Evolutionary conservation across 1,284 basidiomycete genomes (phyloP).

Genomic region (Irpex rosettiformis): DNA sequence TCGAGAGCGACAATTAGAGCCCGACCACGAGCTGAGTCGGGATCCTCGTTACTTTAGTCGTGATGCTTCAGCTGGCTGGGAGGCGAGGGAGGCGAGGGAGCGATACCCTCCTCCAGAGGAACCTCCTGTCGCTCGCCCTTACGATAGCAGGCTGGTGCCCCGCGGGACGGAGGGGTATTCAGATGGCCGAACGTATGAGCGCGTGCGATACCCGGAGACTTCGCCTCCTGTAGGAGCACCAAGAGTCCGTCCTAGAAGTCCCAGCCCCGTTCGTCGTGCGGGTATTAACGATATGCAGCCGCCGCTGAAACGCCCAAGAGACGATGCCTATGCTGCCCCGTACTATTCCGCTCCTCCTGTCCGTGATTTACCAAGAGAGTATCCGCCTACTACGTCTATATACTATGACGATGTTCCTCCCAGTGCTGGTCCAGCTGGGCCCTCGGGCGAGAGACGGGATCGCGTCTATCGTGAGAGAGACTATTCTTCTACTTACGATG

Average conservation of each 20-base stretch:
- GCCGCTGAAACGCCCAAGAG: constrained; percentile 30
- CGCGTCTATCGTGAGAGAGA: constrained; percentile 23
- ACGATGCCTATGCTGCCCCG: constrained; percentile 22
- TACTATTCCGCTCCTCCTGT: constrained; percentile 19
- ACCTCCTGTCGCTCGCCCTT: constrained; percentile 20
- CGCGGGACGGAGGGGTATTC: constrained; percentile 25
- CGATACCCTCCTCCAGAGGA: constrained; percentile 19
- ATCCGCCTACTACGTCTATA: constrained; percentile 15
- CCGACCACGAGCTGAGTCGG: constrained; percentile 21
- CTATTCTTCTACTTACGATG: constrained; percentile 24
- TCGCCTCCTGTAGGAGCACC: constrained; percentile 19
- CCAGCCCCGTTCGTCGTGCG: constrained; percentile 23
- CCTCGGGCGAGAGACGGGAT: constrained; percentile 18
- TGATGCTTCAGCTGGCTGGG: constrained; percentile 24
- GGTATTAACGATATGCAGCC: constrained; percentile 28
- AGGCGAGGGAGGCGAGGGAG: constrained; percentile 30
- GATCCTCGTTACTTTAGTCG: constrained; percentile 21
- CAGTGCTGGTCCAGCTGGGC: constrained; percentile 11
- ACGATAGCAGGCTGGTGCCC: constrained; percentile 26
- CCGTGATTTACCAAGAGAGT: constrained; percentile 17
- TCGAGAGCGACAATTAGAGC: constrained; percentile 17
- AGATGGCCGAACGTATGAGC: constrained; percentile 18
- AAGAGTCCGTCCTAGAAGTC: constrained; percentile 31
- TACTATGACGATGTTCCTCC: constrained; percentile 25
- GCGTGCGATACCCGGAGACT: constrained; percentile 21